These are phyloP conservation scores for Calonectria hongkongensis DNA, from an alignment of 2,329 filamentous ascomycete genomes.

Conservation along the genomic window DNA sequence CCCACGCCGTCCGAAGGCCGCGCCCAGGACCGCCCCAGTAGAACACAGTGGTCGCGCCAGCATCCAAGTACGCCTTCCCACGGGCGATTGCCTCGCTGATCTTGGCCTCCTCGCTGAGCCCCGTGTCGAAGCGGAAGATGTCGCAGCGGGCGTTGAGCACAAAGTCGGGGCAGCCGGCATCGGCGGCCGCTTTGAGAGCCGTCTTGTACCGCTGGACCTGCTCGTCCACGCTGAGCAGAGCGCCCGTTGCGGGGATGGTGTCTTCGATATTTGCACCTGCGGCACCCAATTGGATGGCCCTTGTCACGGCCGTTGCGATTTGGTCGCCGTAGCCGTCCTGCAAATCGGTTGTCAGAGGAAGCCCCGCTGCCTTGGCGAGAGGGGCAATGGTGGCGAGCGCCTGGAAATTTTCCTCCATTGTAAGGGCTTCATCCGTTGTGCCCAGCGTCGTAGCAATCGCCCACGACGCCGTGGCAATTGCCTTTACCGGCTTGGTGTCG, in stretches of 20 bases:
- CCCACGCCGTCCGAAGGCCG: slow-evolving; percentile 67
- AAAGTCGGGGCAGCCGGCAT: slow-evolving; percentile 72
- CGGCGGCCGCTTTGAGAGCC: slow-evolving; percentile 64
- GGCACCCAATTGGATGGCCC: slow-evolving; percentile 69
- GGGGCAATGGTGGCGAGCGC: slow-evolving; percentile 67
- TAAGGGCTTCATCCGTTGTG: slow-evolving; percentile 68
- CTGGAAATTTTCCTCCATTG: slow-evolving; percentile 69
- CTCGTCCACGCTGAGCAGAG: slow-evolving; percentile 63
- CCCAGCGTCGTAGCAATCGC: slow-evolving; percentile 69
- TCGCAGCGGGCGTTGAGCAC: slow-evolving; percentile 76
- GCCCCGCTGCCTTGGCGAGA: slow-evolving; percentile 61
- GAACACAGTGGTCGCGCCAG: slow-evolving; percentile 76
- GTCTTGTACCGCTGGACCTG: slow-evolving; percentile 68
- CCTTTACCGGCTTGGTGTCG: slow-evolving; percentile 60
- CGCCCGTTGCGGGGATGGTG: slow-evolving; percentile 57
- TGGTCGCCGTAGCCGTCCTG: slow-evolving; percentile 75
- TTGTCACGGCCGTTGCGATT: slow-evolving; percentile 66
- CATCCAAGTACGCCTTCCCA: slow-evolving; percentile 74
- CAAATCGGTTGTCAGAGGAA: slow-evolving; percentile 74
- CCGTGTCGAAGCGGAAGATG: slow-evolving; percentile 63
- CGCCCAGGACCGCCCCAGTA: slow-evolving; percentile 72
- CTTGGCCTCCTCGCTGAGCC: slow-evolving; percentile 56
- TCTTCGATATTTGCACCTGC: slow-evolving; percentile 78
- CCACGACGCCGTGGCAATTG: slow-evolving; percentile 70
- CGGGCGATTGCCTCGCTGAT: slow-evolving; percentile 71